These are phyloP conservation scores for Scheffersomyces coipomensis DNA, from an alignment of 805 yeast species.

Conservation along the genomic window DNA sequence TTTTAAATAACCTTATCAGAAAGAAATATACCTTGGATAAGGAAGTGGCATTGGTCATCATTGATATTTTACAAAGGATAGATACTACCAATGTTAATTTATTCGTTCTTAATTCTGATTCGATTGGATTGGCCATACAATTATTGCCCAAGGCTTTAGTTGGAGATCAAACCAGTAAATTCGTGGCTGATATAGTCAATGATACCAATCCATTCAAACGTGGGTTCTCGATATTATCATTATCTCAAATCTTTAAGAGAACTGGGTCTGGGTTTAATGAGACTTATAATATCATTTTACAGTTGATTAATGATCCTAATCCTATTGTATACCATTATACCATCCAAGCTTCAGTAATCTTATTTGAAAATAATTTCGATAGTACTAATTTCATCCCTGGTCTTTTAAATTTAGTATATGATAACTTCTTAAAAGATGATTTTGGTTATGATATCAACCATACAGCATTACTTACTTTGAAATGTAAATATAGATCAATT, in stretches of 20 bases:
- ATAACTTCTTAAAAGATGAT: constrained; percentile 32
- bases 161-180: constrained; percentile 22
- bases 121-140: constrained; percentile 50
- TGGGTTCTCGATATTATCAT: constrained; percentile 30
- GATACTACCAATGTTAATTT: constrained; percentile 39
- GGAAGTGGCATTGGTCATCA: constrained; percentile 40
- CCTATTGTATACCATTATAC: constrained; percentile 80
- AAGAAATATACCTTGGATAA: constrained; percentile 21
- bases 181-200: constrained; percentile 64
- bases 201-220: constrained; percentile 64
- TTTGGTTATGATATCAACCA: constrained; percentile 35
- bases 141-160: constrained; percentile 17
- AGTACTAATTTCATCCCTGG: constrained; percentile 38
- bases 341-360: constrained; percentile 52
- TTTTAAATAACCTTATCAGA: constrained; percentile 22
- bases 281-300: constrained; percentile 55
- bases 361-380: constrained; percentile 56
- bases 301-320: constrained; percentile 75
- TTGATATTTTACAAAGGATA: constrained; percentile 50
- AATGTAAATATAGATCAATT: constrained; percentile 30
- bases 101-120: constrained; percentile 50
- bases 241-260: constrained; percentile 27
- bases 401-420: constrained; percentile 29
- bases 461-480: constrained; percentile 31
- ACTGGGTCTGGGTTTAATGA: constrained; percentile 31